Base-by-base conservation (phyloP, 2,329 filamentous ascomycete genomes). In the Colletotrichum orbiculare region DNA sequence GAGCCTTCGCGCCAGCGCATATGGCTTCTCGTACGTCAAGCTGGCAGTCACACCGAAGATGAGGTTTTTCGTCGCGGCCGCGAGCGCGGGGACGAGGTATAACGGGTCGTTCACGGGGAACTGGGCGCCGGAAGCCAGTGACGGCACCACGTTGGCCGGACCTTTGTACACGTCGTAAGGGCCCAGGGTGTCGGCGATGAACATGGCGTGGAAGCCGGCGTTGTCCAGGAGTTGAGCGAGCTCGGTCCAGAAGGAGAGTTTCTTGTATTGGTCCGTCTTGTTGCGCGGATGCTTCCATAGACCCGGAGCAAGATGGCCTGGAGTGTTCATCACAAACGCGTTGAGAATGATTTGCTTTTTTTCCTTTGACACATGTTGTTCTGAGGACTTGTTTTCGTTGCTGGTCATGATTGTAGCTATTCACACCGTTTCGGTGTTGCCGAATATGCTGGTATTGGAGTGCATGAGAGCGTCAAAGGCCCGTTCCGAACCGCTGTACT, bases 91-190 rank as follows among this genome's bases (percentile, higher is more conserved):
- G 0, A 91, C 80, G 2, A 88, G 82, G 4, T 83, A 81, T 2
- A 91, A 71, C 0, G 89, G 89, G 72, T 92, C 89, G 65, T 90
- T 91, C n/a, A 91, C 87, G 0, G 89, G 89, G 83, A 87, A 91
- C 74, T 92, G 89, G 0, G 89, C 87, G 1, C 87, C 89, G 0
- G 87, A 86, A 1, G 82, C 73, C 53, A 90, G 83, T 0, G 88
- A 86, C 0, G 89, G 84, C 3, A 84, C 82, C 4, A 79, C 75
- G 0, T 74, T 76, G 9, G 66, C 66, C 10, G 86, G 86, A 0
- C 87, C 84, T 64, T 87, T 87, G 75, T 91, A 92, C 5, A 91
- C 88, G 77, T 92, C 89, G 71, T 91, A 91, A 6, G 87, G 87
- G 4, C 87, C 87, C 37, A 70, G 69, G 3, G 77, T 76, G 62